Conservation (phyloP, 2,329 filamentous ascomycete genomes). For the Cladosporium sphaerospermum region DNA sequence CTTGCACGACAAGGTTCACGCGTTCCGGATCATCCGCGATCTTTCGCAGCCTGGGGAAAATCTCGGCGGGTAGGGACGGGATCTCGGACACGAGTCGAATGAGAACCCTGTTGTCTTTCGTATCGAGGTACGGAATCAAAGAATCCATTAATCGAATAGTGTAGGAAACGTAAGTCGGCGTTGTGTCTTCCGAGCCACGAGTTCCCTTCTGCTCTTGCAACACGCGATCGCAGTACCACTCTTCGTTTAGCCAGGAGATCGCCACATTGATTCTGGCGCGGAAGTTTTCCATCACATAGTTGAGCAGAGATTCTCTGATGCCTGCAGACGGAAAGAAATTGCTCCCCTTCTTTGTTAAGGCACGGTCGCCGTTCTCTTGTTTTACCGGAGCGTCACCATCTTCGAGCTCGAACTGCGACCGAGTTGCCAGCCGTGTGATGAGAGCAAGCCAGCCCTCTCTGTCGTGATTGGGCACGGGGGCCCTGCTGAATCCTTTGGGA, state of each 20-base stretch:
- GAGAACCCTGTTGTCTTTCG: slow-evolving; percentile 73
- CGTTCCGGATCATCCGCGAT: slow-evolving; percentile 59
- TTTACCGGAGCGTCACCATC: slow-evolving; percentile 40
- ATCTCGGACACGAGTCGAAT: slow-evolving; percentile 90
- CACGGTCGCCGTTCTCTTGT: slow-evolving; percentile 44
- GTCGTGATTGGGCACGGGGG: slow-evolving; percentile 63
- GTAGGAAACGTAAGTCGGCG: slow-evolving; percentile 25
- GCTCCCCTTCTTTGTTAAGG: slow-evolving; percentile 29
- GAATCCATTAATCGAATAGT: slow-evolving; percentile 63
- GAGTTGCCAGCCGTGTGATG: slow-evolving; percentile 75
- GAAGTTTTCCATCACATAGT: slow-evolving; percentile 88
- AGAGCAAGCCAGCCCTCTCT: slow-evolving; percentile 88
- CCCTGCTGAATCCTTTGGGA: slow-evolving; percentile 68
- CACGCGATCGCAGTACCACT: slow-evolving; percentile 90
- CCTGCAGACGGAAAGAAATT: slow-evolving; percentile 53
- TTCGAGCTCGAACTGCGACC: slow-evolving; percentile 66
- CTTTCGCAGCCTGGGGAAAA: slow-evolving; percentile 65
- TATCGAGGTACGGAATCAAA: slow-evolving; percentile 84
- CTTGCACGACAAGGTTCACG: slow-evolving; percentile 52
- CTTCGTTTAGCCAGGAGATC: slow-evolving; percentile 90
- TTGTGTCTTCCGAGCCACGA: slow-evolving; percentile 9
- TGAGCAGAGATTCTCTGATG: slow-evolving; percentile 75
- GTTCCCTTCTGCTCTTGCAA: slow-evolving; percentile 34
- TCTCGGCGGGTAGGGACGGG: slow-evolving; percentile 64
- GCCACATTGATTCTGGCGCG: slow-evolving; percentile 81